phyloP scores from a whole-genome alignment of 306 rosid genomes.

The Hippophae gyantsensis region DNA sequence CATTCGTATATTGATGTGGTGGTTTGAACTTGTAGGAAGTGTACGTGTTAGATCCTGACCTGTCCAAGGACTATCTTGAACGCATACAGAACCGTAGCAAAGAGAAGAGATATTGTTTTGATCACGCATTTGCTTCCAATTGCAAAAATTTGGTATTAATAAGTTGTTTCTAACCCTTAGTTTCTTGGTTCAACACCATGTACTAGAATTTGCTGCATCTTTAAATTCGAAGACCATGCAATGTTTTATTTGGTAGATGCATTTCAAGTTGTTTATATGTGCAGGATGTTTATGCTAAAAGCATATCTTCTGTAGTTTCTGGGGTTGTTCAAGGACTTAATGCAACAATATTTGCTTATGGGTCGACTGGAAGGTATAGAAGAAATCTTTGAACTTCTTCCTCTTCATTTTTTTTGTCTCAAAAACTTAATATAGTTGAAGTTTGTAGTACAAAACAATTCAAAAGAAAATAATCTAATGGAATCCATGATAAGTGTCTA shows the following conservation, averaged over 20 bases:
- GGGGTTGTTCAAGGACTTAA: constrained; percentile 59
- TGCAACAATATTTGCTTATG: constrained; percentile 59
- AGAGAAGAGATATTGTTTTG: constrained; percentile 48
- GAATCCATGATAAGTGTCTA: no score
- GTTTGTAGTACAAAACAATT: neutral
- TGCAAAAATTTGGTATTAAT: constrained; percentile 34
- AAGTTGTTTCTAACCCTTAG: neutral
- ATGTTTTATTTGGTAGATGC: no score
- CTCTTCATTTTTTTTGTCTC: neutral
- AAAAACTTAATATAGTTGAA: neutral
- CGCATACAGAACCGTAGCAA: constrained; percentile 55
- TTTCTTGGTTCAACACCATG: no score
- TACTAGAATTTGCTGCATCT: no score
- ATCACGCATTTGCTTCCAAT: constrained; percentile 46
- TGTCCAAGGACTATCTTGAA: constrained; percentile 46
- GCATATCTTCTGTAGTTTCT: constrained; percentile 41
- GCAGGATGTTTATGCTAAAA: constrained; percentile 44
- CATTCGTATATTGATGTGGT: neutral
- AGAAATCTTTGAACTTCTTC: neutral
- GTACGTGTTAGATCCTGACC: constrained; percentile 49
- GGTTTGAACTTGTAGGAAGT: constrained; percentile 35
- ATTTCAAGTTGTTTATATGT: neutral
- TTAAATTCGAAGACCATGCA: no score
- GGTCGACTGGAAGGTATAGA: constrained; percentile 58
- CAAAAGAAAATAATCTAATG: no score